These are phyloP conservation scores for Lithospermum erythrorhizon DNA, from an alignment of 257 asterid species.

Conservation along the genomic window DNA sequence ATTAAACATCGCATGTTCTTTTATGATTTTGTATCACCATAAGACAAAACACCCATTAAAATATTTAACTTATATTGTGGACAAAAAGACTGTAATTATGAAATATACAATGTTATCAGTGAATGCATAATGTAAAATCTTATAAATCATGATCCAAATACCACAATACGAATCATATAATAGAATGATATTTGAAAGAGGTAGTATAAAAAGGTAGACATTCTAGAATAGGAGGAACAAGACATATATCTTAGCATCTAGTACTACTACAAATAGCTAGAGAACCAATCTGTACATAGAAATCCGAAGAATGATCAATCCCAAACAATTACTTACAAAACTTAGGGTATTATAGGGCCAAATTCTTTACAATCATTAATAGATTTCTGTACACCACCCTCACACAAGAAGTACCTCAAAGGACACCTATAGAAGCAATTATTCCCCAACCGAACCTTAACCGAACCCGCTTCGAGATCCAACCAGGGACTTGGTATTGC, in stretches of 20 bases:
- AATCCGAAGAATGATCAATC: neutral
- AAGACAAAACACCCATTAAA: too few species aligned
- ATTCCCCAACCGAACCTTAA: constrained; percentile 53
- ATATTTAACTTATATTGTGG: too few species aligned
- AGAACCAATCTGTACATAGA: neutral
- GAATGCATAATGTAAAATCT: too few species aligned
- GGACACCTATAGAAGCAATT: constrained; percentile 88
- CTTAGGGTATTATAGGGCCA: constrained; percentile 54
- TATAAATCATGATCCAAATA: too few species aligned
- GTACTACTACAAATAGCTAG: neutral
- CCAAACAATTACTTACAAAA: constrained; percentile 2
- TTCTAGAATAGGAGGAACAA: neutral
- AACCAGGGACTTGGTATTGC: constrained; percentile 65
- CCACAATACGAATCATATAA: too few species aligned
- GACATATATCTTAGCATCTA: too few species aligned
- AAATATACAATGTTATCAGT: too few species aligned
- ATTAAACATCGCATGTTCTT: too few species aligned
- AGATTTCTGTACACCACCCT: constrained; percentile 78
- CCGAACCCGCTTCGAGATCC: constrained; percentile 63
- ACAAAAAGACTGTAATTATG: too few species aligned
- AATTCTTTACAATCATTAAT: constrained; percentile 52
- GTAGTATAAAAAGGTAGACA: too few species aligned
- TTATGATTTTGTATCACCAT: too few species aligned
- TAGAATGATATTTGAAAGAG: too few species aligned
- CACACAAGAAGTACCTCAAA: constrained; percentile 53